Evolutionary conservation across 805 yeast species (phyloP), one percentile per base, ranked within the genome.

Genomic region (Saccharomycodes ludwigii): DNA sequence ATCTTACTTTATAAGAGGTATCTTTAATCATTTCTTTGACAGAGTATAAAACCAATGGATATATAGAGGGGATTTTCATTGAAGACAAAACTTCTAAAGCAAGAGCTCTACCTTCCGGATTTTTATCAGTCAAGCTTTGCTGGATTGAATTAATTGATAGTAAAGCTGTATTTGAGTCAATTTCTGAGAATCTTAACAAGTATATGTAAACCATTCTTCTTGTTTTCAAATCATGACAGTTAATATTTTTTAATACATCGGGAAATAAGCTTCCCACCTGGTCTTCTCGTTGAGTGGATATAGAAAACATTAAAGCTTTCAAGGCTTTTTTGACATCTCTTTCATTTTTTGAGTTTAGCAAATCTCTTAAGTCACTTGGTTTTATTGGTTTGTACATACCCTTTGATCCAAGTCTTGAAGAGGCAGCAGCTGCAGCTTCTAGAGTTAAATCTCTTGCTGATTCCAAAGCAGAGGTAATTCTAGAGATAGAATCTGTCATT

Each of bases 121-220:
- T 68, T 41, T 73, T 72, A 43, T 84, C 95, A 7, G 67, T 61
- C 18, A 88, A 56, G 2, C 83, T 66, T 54, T 81, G 84, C 52
- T 91, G 98, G 30, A 91, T 80, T 1, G 96, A 81, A 53, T 91
- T 91, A 41, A 91, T 81, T 1, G 95, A 74, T 28, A 91, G 62
- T 14, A 91, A 65, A 2, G 97, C 91, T n/a, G 82, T 68, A 50
- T 86, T 94, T 7, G 91, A 95, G 42, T 83, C 86, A 34, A 63
- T 54, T 39, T 83, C 93, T 16, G 94, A 91, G 50, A 73, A 84
- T 34, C 80, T 65, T 26, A 76, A 59, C 30, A 91, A 57, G 43
- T 82, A 83, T 1, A 78, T 63, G 54, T 82, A 73, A 2, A 85
- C 95, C 50, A 88, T 63, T 42, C 77, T 73, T 37, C 82, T 71